Evolutionary conservation across 108 stramenopile species (phyloP).

Genomic region (Heterococcus sp.): DNA sequence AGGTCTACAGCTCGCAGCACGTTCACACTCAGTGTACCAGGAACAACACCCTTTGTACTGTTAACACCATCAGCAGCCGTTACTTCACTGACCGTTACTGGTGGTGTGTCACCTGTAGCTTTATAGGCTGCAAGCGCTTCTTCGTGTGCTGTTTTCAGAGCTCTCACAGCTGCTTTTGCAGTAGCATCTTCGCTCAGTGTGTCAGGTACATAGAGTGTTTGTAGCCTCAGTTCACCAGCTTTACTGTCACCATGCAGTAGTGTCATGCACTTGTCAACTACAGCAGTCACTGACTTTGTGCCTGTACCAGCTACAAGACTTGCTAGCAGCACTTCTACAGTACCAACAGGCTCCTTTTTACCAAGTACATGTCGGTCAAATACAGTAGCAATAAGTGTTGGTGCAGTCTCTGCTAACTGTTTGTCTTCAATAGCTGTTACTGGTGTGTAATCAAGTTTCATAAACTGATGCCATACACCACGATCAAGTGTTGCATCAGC

Average conservation of each 20-base stretch:
- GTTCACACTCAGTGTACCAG: constrained; percentile 9
- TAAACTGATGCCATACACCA: constrained; percentile 13
- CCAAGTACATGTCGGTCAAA: neutral
- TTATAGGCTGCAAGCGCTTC: neutral
- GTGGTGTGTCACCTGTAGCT: neutral
- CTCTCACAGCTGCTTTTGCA: constrained; percentile 6
- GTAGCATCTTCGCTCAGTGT: neutral
- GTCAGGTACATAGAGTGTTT: constrained; percentile 11
- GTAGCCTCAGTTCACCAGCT: constrained; percentile 10
- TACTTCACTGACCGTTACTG: neutral
- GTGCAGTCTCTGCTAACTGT: constrained; percentile 1
- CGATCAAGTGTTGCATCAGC: neutral
- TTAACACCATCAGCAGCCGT: neutral
- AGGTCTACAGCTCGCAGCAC: constrained; percentile 10
- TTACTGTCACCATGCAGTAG: neutral
- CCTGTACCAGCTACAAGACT: neutral
- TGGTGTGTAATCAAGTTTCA: constrained; percentile 6
- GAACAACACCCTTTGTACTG: neutral
- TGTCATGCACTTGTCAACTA: neutral
- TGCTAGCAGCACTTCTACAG: neutral
- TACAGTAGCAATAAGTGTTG: neutral
- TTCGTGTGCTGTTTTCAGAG: neutral
- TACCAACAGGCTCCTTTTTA: neutral
- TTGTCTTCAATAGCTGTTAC: neutral
- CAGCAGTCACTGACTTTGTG: neutral